Evolutionary conservation across 1,139 yeast genomes (phyloP), one percentile per base, ranked within the genome.

Genomic region (Nakaseomyces glabratus): DNA sequence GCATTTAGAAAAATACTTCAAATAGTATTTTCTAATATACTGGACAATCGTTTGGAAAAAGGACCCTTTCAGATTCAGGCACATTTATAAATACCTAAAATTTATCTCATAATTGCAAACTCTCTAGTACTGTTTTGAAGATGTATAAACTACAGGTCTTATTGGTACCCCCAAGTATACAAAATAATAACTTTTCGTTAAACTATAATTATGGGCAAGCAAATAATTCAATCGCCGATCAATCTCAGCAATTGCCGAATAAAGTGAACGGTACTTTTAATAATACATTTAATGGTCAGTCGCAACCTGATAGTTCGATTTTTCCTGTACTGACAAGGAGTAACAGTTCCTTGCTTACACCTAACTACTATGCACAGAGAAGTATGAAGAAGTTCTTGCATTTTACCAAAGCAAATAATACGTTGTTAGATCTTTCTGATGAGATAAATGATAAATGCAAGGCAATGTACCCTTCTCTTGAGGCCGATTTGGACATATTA

Each of bases 391-490:
- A 70, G 52, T 78, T 82, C 49, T 64, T 82, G 29, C 84, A 78
- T 49, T 62, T 82, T 34, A 72, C 84, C 0, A 60, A 65, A 8
- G 63, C 69, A 4, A 47, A 58, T 2, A 62, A 68, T 31, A 57
- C 68, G 2, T 58, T 80, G 30, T 53, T 60, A n/a, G 58, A 60
- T 2, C 65, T 77, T 13, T 66, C 74, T 23, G 55, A 60, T 6
- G 81, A 76, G 34, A 68, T 78, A 15, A 48, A 60, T 15, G 55
- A 52, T 4, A 63, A 82, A 37, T 78, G 72, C 50, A 49, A 61
- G 29, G 75, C 73, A 51, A 60, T 82, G 32, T 82, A 82, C 46
- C 88, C 90, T 0, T 64, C 66, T 20, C 24, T 51, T 21, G 77
- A 71, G 35, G 68, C 63, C 2, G 65, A 68, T 1, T 52, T 80